Percentiles rank a stretch among this genome's conserved stretches.
These are phyloP conservation scores for Lactarius hengduanensis DNA, from an alignment of 768 basidiomycete genomes.

Conservation along the genomic window DNA sequence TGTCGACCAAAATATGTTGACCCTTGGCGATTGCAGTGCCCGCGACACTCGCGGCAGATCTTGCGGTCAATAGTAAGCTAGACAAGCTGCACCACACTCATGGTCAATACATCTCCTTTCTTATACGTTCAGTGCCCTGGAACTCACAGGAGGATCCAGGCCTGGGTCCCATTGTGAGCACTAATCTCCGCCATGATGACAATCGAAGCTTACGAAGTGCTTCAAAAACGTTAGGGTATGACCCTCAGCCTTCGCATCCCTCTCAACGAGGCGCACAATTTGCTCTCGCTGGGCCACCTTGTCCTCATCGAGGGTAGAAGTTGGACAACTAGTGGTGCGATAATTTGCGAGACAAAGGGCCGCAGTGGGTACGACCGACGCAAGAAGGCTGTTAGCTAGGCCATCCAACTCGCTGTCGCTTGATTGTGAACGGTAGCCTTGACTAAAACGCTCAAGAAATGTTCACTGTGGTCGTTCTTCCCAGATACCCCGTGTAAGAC, in stretches of 20 bases:
- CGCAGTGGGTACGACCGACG: constrained; percentile 52
- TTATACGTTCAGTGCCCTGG: neutral
- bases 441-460: constrained; percentile 30
- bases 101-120: neutral
- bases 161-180: constrained; percentile 21
- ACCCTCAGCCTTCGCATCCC: neutral
- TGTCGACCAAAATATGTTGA: constrained; percentile 26
- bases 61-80: constrained; percentile 18
- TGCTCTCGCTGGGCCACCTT: neutral
- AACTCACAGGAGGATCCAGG: constrained; percentile 28
- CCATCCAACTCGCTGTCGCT: constrained; percentile 35
- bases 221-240: constrained; percentile 27
- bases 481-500: constrained; percentile 30
- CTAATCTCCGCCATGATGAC: neutral
- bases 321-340: constrained; percentile 60
- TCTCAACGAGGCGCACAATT: constrained; percentile 11
- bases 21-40: constrained; percentile 25
- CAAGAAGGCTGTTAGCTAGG: constrained; percentile 51
- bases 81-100: constrained; percentile 17
- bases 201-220: constrained; percentile 23
- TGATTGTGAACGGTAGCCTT: constrained; percentile 1
- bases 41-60: constrained; percentile 4
- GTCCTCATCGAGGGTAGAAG: constrained; percentile 49
- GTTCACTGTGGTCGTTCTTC: constrained; percentile 25
- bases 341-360: constrained; percentile 53